Conservation (phyloP, 352 stramenopile species). For the Phytophthora agathidicida region DNA sequence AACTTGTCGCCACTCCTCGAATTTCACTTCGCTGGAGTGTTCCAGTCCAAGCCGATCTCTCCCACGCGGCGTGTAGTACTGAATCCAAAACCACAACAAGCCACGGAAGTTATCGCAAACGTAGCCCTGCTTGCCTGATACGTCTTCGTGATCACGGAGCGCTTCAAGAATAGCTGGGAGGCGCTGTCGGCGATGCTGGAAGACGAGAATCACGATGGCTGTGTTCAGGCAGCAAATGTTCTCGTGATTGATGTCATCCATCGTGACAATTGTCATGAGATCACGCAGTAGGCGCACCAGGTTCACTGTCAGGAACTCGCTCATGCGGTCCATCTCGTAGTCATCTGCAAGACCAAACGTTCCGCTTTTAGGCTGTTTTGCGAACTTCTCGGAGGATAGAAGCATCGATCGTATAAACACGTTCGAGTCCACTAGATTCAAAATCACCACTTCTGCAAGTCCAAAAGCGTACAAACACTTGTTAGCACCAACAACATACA, state of each 20-base stretch:
- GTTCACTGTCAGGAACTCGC: slow-evolving; percentile 90
- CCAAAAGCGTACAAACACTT: slow-evolving; percentile 6
- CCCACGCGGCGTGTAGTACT: slow-evolving; percentile 95
- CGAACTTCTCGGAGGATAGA: slow-evolving; percentile 79
- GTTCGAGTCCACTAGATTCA: slow-evolving; percentile 97
- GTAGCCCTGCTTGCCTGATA: slow-evolving; percentile 70
- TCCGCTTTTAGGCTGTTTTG: slow-evolving; percentile 37
- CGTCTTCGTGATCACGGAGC: slow-evolving; percentile 68
- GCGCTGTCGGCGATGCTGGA: slow-evolving; percentile 89
- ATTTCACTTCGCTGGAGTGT: slow-evolving; percentile 95
- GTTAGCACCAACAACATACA: slow-evolving; percentile 1
- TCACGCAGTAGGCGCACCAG: slow-evolving; percentile 91
- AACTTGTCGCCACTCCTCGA: slow-evolving; percentile 93
- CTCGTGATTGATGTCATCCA: slow-evolving; percentile 96
- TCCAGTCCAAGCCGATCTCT: slow-evolving; percentile 94
- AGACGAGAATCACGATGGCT: slow-evolving; percentile 95
- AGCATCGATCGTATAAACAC: slow-evolving; percentile 96
- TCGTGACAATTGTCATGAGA: slow-evolving; percentile 94
- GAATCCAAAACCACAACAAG: slow-evolving; percentile 95
- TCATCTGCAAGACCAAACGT: slow-evolving; percentile 55
- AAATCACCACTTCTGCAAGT: slow-evolving; percentile 85
- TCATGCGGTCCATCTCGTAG: slow-evolving; percentile 80
- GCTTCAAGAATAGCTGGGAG: slow-evolving; percentile 75
- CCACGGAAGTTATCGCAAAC: slow-evolving; percentile 91
- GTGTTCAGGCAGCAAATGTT: slow-evolving; percentile 99